Percentiles rank a stretch among this genome's conserved stretches.
These are phyloP conservation scores for Prunus yedoensis DNA, from an alignment of 331 rosid genomes.

Conservation along the genomic window DNA sequence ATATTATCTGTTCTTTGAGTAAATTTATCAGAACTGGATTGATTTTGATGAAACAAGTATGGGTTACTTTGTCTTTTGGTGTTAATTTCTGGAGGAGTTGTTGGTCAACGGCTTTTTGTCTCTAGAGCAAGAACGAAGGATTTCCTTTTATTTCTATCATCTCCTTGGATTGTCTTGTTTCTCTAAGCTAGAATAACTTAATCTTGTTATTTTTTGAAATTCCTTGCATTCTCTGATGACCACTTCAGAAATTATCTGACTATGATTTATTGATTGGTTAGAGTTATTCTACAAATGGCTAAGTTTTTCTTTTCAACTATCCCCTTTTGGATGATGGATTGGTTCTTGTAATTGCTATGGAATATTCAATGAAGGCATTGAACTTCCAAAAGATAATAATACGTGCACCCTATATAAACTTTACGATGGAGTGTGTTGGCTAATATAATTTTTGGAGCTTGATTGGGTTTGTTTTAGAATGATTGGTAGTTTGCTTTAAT, in stretches of 20 bases:
- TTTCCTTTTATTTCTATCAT: background rate
- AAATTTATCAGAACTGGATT: background rate
- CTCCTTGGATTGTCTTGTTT: background rate
- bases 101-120: background rate
- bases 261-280: too few species aligned
- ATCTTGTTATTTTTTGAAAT: too few species aligned
- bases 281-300: too few species aligned
- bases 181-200: background rate
- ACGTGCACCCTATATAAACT: background rate
- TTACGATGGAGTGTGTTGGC: background rate
- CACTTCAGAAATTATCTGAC: too few species aligned
- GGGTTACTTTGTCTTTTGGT: background rate
- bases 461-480: background rate
- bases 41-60: background rate
- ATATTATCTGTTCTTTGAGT: background rate
- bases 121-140: background rate
- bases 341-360: background rate
- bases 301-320: too few species aligned
- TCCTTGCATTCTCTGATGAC: too few species aligned
- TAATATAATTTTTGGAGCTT: background rate
- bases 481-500: background rate
- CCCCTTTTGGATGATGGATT: background rate
- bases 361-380: background rate
- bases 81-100: slow-evolving; percentile 1
- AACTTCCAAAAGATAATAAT: background rate